Conservation (phyloP, 768 basidiomycete genomes). For the Auriscalpium orientale region DNA sequence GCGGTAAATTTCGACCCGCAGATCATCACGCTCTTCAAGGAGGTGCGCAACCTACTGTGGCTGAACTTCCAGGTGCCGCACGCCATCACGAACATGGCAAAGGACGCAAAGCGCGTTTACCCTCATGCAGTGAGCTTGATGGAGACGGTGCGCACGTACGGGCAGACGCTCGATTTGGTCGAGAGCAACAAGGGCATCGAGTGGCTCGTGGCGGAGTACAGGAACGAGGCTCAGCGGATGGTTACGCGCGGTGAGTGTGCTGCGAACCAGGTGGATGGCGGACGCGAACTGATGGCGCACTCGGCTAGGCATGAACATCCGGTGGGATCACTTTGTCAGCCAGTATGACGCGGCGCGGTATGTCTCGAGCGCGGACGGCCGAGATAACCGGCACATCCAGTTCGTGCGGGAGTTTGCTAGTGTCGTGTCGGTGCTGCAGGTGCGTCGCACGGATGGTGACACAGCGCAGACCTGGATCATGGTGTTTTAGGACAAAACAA, state of each 20-base stretch:
- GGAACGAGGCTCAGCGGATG: conserved; percentile 91
- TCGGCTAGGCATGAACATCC: conserved; percentile 77
- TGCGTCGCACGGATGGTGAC: conserved; percentile 19
- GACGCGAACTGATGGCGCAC: neutral
- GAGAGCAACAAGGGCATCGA: conserved; percentile 88
- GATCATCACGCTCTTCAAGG: conserved; percentile 98
- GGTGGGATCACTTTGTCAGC: conserved; percentile 96
- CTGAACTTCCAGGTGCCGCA: conserved; percentile 94
- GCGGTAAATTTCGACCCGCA: conserved; percentile 98
- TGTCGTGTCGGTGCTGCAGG: conserved; percentile 86
- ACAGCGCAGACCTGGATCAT: neutral
- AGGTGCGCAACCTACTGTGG: conserved; percentile 93
- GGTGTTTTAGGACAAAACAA: conserved; percentile 75
- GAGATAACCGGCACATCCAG: conserved; percentile 84
- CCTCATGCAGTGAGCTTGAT: conserved; percentile 96
- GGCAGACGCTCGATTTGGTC: conserved; percentile 88
- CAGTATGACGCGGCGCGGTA: conserved; percentile 83
- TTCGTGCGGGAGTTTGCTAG: conserved; percentile 95
- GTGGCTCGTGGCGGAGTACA: conserved; percentile 90
- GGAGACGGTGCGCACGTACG: conserved; percentile 98
- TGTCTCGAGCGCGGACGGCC: conserved; percentile 63
- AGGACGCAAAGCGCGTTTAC: conserved; percentile 97
- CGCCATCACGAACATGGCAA: conserved; percentile 92
- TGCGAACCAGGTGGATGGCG: neutral
- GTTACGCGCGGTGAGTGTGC: conserved; percentile 67